Conservation (phyloP, 2,329 filamentous ascomycete genomes). For the Sporothrix inflata region DNA sequence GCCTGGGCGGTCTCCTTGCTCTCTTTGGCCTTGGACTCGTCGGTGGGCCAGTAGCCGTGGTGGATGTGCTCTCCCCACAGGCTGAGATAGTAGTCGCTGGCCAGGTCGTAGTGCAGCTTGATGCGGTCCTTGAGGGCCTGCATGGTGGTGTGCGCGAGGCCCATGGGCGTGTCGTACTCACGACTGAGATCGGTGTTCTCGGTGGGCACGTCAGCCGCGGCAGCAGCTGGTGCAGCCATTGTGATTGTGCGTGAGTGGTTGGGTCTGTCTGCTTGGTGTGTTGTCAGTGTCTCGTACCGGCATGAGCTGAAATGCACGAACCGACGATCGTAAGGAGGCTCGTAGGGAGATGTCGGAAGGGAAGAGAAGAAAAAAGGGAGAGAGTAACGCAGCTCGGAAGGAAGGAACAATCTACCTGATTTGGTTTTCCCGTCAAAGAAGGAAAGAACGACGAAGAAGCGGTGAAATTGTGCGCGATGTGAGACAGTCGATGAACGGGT, state of each 20-base stretch:
- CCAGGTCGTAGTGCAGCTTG: constrained; percentile 63
- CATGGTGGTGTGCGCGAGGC: constrained; percentile 51
- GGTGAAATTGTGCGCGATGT: neutral
- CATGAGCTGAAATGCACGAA: constrained; percentile 12
- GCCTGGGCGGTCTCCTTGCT: constrained; percentile 62
- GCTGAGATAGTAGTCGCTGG: constrained; percentile 64
- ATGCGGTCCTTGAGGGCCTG: constrained; percentile 60
- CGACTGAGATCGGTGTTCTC: constrained; percentile 46
- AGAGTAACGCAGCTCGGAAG: neutral
- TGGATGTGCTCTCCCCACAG: constrained; percentile 68
- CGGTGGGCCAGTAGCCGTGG: constrained; percentile 61
- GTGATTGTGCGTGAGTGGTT: neutral
- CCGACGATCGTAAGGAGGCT: neutral
- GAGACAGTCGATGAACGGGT: constrained; percentile 1
- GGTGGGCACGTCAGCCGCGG: constrained; percentile 22
- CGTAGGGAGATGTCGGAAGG: neutral
- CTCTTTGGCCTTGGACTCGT: constrained; percentile 50
- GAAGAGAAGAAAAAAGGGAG: neutral
- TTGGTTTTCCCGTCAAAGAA: neutral
- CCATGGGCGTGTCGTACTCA: constrained; percentile 52
- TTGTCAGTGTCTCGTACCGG: constrained; percentile 16
- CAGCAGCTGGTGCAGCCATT: neutral
- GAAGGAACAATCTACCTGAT: neutral
- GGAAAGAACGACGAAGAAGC: constrained; percentile 1
- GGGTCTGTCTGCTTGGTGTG: neutral